Evolutionary conservation across 2,329 filamentous ascomycete species (phyloP).

Genomic region (Monosporascus sp.): DNA sequence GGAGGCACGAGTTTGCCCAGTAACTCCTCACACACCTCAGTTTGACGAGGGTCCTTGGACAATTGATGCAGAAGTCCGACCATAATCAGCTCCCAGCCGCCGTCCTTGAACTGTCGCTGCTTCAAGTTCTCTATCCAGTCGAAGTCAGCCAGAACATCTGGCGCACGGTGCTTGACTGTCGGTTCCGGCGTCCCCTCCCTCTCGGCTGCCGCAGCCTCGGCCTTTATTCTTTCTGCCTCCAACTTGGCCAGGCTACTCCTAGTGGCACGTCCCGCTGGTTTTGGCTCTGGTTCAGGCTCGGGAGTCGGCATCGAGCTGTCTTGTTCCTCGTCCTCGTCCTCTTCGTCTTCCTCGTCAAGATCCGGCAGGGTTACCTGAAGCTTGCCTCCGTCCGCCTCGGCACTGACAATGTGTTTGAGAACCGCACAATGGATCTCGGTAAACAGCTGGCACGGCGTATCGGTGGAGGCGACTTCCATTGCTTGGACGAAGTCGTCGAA

Average conservation of each 20-base stretch:
- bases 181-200: constrained; percentile 41
- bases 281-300: constrained; percentile 65
- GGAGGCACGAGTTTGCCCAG: constrained; percentile 76
- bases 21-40: constrained; percentile 70
- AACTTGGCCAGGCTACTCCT: constrained; percentile 79
- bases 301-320: constrained; percentile 49
- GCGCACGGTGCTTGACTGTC: constrained; percentile 58
- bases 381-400: constrained; percentile 69
- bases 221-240: constrained; percentile 64
- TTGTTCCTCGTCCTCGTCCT: constrained; percentile 54
- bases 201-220: constrained; percentile 51
- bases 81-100: constrained; percentile 87
- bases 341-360: constrained; percentile 63
- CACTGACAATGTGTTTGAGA: constrained; percentile 76
- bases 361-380: constrained; percentile 74
- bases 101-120: constrained; percentile 78
- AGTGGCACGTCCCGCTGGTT: constrained; percentile 65
- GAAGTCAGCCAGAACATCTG: constrained; percentile 67
- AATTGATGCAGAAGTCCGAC: constrained; percentile 82
- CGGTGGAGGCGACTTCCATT: constrained; percentile 69
- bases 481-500: constrained; percentile 94
- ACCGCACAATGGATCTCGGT: constrained; percentile 89
- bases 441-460: constrained; percentile 75
- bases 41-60: constrained; percentile 66
- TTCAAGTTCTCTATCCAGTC: constrained; percentile 82